Conservation (phyloP, 257 asterid species). For the Agastache rugosa region DNA sequence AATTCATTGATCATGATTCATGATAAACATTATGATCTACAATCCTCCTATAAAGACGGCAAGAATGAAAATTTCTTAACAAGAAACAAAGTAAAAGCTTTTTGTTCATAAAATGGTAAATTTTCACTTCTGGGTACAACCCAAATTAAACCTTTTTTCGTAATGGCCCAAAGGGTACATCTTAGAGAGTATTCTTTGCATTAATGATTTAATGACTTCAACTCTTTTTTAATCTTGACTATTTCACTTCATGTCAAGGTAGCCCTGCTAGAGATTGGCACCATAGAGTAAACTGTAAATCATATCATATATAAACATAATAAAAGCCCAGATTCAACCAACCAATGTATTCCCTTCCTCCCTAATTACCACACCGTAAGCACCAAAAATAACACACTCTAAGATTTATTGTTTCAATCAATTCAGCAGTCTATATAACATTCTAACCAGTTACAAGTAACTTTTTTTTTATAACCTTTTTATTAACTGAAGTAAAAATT, state of each 20-base stretch:
- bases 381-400: not conserved
- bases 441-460: constrained; percentile 11
- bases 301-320: not conserved
- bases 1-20: not conserved
- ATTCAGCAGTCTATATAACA: constrained; percentile 1
- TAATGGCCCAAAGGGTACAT: not conserved
- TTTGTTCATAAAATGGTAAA: no score
- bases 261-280: not conserved
- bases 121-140: no score
- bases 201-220: not conserved
- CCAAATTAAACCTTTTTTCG: no score
- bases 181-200: not conserved
- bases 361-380: not conserved
- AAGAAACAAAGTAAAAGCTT: not conserved
- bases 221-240: not conserved
- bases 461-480: not conserved
- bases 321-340: not conserved
- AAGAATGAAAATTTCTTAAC: not conserved
- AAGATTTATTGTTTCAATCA: not conserved
- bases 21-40: not conserved
- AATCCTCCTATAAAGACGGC: not conserved
- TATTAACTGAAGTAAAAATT: not conserved
- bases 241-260: not conserved
- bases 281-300: not conserved
- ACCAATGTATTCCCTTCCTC: not conserved